Percentiles rank a stretch among this genome's conserved stretches.
phyloP scores from a whole-genome alignment of 768 basidiomycete genomes.

The Gymnopilus dilepis region DNA sequence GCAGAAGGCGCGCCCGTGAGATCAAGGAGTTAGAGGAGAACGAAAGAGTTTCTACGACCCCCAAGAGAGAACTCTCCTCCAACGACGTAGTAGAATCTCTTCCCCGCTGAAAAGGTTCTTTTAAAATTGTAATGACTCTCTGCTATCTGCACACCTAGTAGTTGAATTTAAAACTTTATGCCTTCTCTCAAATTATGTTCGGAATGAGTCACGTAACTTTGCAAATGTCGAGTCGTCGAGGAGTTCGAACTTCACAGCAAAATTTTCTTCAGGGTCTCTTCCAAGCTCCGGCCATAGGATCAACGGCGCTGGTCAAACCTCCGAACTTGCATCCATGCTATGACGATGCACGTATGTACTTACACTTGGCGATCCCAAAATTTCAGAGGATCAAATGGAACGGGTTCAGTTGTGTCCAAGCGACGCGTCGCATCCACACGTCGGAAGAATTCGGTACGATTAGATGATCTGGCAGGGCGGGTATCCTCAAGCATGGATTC shows the following conservation, averaged over 20 bases:
- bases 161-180: not conserved
- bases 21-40: constrained; percentile 13
- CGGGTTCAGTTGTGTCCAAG: not conserved
- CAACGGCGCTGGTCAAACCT: not conserved
- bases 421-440: not conserved
- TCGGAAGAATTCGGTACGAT: not conserved
- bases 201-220: not conserved
- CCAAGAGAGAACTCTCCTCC: constrained; percentile 5
- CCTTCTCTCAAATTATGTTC: not conserved
- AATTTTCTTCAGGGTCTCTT: not conserved
- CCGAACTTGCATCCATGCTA: not conserved
- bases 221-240: not conserved
- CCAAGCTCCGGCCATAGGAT: not conserved
- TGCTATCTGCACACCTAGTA: not conserved
- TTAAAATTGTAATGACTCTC: not conserved
- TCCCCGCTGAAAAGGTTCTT: constrained; percentile 15
- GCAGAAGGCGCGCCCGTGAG: constrained; percentile 19
- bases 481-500: not conserved
- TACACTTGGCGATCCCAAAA: not conserved
- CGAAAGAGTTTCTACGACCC: not conserved
- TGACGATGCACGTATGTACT: too few relatives aligned
- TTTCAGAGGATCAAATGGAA: constrained; percentile 3
- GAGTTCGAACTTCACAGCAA: not conserved
- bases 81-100: constrained; percentile 15
- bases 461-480: too few relatives aligned